Evolutionary conservation across 805 yeast species (phyloP).

Genomic region (Lipomyces spencermartinsiae): DNA sequence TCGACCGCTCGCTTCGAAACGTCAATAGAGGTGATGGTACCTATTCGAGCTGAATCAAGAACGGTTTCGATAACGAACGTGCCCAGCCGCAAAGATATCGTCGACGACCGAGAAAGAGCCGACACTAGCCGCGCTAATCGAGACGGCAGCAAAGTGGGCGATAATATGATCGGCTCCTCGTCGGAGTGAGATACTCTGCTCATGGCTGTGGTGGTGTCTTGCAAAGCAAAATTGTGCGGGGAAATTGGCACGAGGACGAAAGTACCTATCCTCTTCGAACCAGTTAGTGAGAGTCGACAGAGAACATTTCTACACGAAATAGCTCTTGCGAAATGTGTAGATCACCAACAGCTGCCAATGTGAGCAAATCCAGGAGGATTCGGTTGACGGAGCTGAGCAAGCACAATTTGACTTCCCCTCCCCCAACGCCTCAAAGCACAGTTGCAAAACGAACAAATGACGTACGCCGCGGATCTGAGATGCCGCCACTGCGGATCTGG

Average conservation of each 20-base stretch:
- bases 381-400: not conserved
- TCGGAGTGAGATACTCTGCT: conserved; percentile 2
- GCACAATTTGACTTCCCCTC: not conserved
- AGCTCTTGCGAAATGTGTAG: not conserved
- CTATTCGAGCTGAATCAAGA: conserved; percentile 41
- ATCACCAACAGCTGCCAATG: not conserved
- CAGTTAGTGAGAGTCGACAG: not conserved
- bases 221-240: not conserved
- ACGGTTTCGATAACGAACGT: conserved; percentile 43
- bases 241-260: not conserved
- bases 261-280: not conserved
- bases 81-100: conserved; percentile 42
- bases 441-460: not conserved
- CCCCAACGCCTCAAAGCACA: not conserved
- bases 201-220: not conserved
- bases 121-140: conserved; percentile 42
- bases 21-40: conserved; percentile 42
- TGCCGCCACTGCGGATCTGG: too few species aligned
- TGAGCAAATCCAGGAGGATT: not conserved
- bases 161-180: conserved; percentile 3
- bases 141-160: conserved; percentile 42
- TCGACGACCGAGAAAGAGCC: conserved; percentile 41
- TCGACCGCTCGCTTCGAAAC: conserved; percentile 43
- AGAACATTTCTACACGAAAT: not conserved
- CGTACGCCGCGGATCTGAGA: not conserved